Evolutionary conservation across 169 alveolate genomes (phyloP).

Genomic region (Besnoitia besnoiti): DNA sequence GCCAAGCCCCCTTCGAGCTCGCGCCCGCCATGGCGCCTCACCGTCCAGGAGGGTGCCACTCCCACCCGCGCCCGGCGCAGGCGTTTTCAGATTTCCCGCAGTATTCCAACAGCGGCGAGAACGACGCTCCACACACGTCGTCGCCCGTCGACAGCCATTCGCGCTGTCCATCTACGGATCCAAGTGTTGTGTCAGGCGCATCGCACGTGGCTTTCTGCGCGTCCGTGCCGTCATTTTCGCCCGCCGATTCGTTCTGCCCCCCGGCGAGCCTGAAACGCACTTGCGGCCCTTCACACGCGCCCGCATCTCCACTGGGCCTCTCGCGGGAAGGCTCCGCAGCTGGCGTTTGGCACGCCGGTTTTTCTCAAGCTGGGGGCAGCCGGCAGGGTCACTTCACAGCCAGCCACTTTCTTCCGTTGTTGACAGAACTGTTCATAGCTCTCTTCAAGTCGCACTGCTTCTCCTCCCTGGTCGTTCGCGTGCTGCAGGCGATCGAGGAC

Average conservation of each 20-base stretch:
- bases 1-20: not conserved
- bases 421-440: constrained; percentile 18
- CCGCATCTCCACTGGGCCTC: too few relatives aligned
- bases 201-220: too few relatives aligned
- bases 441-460: constrained; percentile 25
- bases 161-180: too few relatives aligned
- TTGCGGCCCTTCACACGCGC: too few relatives aligned
- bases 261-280: too few relatives aligned
- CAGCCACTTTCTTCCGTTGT: constrained; percentile 10
- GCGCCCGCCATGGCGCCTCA: not conserved
- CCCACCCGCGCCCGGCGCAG: not conserved
- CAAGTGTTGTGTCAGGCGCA: too few relatives aligned
- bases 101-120: not conserved
- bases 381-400: too few relatives aligned
- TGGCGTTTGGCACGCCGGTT: too few relatives aligned
- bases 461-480: constrained; percentile 8
- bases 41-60: not conserved
- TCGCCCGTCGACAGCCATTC: too few relatives aligned
- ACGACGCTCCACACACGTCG: too few relatives aligned
- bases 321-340: too few relatives aligned
- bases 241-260: not conserved
- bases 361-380: too few relatives aligned
- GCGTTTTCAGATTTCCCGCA: not conserved
- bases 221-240: not conserved
- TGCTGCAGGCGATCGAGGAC: constrained; percentile 19